These are phyloP conservation scores for Candida nitratophila DNA, from an alignment of 805 yeast species.

Conservation along the genomic window DNA sequence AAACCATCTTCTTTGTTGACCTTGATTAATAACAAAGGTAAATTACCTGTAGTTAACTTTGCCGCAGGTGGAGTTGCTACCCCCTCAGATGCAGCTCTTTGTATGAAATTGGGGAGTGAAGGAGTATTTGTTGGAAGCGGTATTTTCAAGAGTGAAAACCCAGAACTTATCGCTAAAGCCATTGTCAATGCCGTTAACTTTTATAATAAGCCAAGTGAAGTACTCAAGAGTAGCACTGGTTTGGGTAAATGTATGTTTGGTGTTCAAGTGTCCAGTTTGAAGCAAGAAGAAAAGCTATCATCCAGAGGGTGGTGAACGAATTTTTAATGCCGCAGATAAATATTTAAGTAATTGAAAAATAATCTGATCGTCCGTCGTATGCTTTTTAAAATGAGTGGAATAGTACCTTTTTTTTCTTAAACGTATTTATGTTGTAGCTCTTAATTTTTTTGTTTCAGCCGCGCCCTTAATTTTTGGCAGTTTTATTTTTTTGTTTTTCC, in stretches of 20 bases:
- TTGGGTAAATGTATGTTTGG: constrained; percentile 78
- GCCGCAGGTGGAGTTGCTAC: constrained; percentile 90
- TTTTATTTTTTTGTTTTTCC: too few relatives aligned
- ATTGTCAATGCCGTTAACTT: constrained; percentile 74
- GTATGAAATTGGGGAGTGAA: constrained; percentile 77
- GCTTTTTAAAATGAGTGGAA: too few relatives aligned
- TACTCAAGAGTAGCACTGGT: constrained; percentile 61
- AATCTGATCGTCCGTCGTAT: too few relatives aligned
- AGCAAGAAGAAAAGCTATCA: constrained; percentile 38
- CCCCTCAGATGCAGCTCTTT: constrained; percentile 80
- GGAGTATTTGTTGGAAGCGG: constrained; percentile 78
- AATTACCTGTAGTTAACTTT: constrained; percentile 75
- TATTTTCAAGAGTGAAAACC: constrained; percentile 67
- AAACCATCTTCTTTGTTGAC: constrained; percentile 46
- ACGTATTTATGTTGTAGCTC: too few relatives aligned
- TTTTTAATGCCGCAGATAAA: too few relatives aligned
- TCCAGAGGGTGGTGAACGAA: constrained; percentile 39
- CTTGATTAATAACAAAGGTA: constrained; percentile 44
- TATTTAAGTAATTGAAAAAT: too few relatives aligned
- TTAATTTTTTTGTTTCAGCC: neutral
- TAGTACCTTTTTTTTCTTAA: too few relatives aligned
- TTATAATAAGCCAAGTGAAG: constrained; percentile 50
- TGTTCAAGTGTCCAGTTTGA: constrained; percentile 46
- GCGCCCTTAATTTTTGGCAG: too few relatives aligned
- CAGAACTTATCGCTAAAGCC: constrained; percentile 68